phyloP scores from a whole-genome alignment of 2,329 filamentous ascomycete genomes.

The Aspergillus sp. region DNA sequence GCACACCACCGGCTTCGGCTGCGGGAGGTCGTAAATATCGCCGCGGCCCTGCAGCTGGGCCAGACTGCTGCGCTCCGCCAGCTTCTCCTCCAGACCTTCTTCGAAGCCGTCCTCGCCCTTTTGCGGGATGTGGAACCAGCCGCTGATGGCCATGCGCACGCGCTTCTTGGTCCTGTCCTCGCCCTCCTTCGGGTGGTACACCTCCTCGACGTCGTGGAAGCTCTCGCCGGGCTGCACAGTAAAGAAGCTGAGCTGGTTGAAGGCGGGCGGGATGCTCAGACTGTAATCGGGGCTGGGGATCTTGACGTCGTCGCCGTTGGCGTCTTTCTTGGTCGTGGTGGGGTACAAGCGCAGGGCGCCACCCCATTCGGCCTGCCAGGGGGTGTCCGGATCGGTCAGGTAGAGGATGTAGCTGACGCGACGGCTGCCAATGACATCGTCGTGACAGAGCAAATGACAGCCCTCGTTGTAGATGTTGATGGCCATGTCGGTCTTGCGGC shows the following conservation, averaged over 20 bases:
- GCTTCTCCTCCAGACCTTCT: conserved; percentile 80
- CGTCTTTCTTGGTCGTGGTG: conserved; percentile 61
- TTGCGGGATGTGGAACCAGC: conserved; percentile 98
- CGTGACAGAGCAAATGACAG: conserved; percentile 92
- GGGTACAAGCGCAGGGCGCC: conserved; percentile 88
- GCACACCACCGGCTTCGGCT: conserved; percentile 55
- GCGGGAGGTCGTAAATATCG: conserved; percentile 82
- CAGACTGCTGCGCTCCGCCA: conserved; percentile 84
- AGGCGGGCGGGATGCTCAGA: conserved; percentile 86
- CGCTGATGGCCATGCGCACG: conserved; percentile 95
- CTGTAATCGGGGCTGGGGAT: conserved; percentile 75
- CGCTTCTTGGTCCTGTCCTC: conserved; percentile 59
- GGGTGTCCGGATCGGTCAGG: conserved; percentile 83
- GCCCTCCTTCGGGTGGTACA: conserved; percentile 69
- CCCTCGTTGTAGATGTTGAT: conserved; percentile 98
- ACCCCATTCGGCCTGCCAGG: conserved; percentile 90
- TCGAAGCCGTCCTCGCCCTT: conserved; percentile 89
- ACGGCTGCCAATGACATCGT: conserved; percentile 97
- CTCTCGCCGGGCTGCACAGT: conserved; percentile 97
- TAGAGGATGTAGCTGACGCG: conserved; percentile 97
- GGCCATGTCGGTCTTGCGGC: conserved; percentile 96
- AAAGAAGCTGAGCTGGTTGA: conserved; percentile 98
- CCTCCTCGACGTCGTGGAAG: conserved; percentile 98
- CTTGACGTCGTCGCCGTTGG: conserved; percentile 72
- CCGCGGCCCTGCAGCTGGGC: conserved; percentile 91